Evolutionary conservation across 192 early-diverging fungal species (phyloP).

Genomic region (Backusella mclennaniae): DNA sequence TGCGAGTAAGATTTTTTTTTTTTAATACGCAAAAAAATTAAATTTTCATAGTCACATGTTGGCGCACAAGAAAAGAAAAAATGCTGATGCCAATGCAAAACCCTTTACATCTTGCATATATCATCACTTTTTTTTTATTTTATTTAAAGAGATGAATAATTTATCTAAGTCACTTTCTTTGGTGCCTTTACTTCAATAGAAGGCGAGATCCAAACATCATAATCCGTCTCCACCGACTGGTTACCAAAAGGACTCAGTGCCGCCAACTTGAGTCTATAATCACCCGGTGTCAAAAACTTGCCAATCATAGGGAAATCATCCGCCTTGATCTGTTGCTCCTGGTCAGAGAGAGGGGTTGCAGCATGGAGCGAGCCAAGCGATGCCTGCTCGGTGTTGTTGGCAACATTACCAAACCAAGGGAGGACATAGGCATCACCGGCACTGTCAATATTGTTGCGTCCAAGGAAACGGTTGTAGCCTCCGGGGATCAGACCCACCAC

Average conservation of each 20-base stretch:
- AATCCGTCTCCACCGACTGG: background rate
- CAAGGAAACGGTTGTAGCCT: constrained; percentile 13
- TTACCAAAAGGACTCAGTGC: background rate
- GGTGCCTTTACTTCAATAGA: background rate
- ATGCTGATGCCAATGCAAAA: no score
- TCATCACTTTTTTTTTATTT: no score
- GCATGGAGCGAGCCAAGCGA: background rate
- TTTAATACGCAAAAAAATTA: background rate
- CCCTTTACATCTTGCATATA: no score
- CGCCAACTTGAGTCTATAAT: background rate
- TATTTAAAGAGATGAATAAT: no score
- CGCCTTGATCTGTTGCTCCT: background rate
- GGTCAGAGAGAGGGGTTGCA: background rate
- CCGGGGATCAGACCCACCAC: constrained; percentile 14
- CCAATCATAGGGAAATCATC: background rate
- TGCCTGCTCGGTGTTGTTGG: constrained; percentile 6
- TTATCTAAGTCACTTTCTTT: background rate
- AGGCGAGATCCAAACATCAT: background rate
- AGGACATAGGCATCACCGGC: constrained; percentile 4
- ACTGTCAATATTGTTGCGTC: constrained; percentile 14
- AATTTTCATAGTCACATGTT: background rate
- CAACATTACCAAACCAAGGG: constrained; percentile 24
- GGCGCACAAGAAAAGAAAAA: no score
- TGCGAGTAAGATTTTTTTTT: background rate
- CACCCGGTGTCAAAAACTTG: background rate